Conservation (phyloP, 139 green algal genomes). For the Coelastrella sp. region DNA sequence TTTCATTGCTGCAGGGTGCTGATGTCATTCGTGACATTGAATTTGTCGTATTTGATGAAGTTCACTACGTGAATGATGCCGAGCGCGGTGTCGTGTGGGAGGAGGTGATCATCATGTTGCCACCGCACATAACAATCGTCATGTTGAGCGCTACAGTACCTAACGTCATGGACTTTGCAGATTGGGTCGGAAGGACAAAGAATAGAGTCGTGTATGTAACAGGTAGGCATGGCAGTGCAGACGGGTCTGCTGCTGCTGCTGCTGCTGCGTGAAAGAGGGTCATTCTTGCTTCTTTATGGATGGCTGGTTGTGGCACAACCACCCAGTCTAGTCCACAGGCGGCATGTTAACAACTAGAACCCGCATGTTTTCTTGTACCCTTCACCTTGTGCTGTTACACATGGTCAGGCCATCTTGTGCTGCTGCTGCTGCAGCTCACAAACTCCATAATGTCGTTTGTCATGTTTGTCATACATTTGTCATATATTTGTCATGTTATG, state of each 20-base stretch:
- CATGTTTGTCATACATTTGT: background rate
- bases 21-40: slow-evolving; percentile 96
- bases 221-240: slow-evolving; percentile 45
- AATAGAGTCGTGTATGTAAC: slow-evolving; percentile 90
- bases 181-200: slow-evolving; percentile 98
- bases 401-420: too few species aligned
- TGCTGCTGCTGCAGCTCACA: too few species aligned
- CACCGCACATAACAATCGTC: slow-evolving; percentile 92
- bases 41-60: slow-evolving; percentile 98
- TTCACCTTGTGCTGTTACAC: too few species aligned
- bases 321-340: too few species aligned
- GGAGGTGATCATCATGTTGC: slow-evolving; percentile 99
- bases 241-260: too few species aligned
- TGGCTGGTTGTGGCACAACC: too few species aligned
- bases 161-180: slow-evolving; percentile 98
- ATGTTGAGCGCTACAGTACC: slow-evolving; percentile 97
- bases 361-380: too few species aligned
- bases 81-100: slow-evolving; percentile 87
- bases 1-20: slow-evolving; percentile 65
- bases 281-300: background rate
- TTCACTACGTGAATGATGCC: slow-evolving; percentile 98
- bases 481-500: background rate
- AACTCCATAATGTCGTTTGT: too few species aligned
- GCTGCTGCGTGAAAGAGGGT: background rate
- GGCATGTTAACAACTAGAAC: too few species aligned